Base-by-base conservation (phyloP, 306 rosid species). In the Trifolium pratense region DNA sequence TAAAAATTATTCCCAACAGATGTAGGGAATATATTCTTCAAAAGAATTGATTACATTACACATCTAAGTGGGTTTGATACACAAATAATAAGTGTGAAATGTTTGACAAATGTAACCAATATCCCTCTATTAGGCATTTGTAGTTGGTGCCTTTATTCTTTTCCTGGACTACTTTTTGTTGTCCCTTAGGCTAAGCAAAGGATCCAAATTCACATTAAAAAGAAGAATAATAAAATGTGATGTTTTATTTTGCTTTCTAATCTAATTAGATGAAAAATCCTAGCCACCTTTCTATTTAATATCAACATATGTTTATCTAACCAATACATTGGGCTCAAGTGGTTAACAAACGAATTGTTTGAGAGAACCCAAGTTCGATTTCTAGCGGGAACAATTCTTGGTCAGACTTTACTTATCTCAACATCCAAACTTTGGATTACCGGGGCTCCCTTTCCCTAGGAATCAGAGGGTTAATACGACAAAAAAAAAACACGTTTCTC, bases 161-260 rank as follows among this genome's bases (percentile, higher is more conserved):
- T 23, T 13, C 55, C n/a, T n/a, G n/a, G 0, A 10, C 18, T 56
- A 14, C 74, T 57, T 70, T 65, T 46, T 42, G 23, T 73, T 75
- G 18, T 68, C 68, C 56, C 53, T 71, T 10, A 25, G 51, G 18
- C 71, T 49, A 87, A 81, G 84, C 12, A 71, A 83, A 76, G 92
- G 66, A 81, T 79, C 83, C 45, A 48, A 73, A 49, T 69, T 53
- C 9, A 63, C 9, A 68, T 46, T 51, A 52, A 40, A 13, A 39
- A 60, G 39, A 68, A 68, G 23, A 77, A 32, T 25, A 49, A 59
- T 39, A 16, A 48, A 55, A 23, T 45, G 66, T 68, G 16, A 7
- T 65, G 8, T 69, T 75, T 70, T 76, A 32, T 51, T 49, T 68
- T 74, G 52, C 43, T 64, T 31, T 53, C 37, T 36, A 8, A 8